Conservation (phyloP, 805 yeast genomes). For the Lachancea waltii region DNA sequence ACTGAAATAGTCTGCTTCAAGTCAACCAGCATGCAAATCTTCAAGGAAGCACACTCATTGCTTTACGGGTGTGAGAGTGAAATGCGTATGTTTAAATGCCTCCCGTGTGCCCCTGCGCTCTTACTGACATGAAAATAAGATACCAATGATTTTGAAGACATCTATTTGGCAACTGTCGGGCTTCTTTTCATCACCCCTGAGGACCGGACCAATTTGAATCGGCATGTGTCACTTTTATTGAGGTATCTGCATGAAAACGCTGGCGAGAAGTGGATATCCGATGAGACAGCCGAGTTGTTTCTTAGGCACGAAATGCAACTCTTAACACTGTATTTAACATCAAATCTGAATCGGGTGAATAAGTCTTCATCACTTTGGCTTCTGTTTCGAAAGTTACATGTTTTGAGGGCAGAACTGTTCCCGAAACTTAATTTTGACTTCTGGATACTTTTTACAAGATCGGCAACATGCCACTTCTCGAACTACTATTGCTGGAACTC, state of each 20-base stretch:
- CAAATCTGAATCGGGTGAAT: constrained; percentile 32
- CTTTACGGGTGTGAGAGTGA: constrained; percentile 7
- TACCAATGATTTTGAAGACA: constrained; percentile 3
- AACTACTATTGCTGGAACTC: constrained; percentile 39
- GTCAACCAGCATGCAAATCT: constrained; percentile 24
- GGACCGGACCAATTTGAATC: constrained; percentile 30
- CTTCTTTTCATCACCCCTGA: constrained; percentile 34
- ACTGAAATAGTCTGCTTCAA: constrained; percentile 35
- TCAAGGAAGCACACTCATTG: constrained; percentile 30
- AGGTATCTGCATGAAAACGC: background rate
- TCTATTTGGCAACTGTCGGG: constrained; percentile 30
- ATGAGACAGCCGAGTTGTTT: constrained; percentile 9
- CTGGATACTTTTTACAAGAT: constrained; percentile 17
- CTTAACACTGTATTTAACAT: constrained; percentile 26
- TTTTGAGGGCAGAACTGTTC: constrained; percentile 5
- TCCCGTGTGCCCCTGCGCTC: background rate
- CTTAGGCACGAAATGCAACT: constrained; percentile 15
- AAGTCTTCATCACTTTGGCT: constrained; percentile 38
- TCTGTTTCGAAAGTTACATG: constrained; percentile 28
- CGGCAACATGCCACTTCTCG: constrained; percentile 32
- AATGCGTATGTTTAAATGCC: constrained; percentile 7
- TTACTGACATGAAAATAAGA: background rate
- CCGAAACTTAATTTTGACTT: constrained; percentile 9
- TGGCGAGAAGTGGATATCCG: background rate
- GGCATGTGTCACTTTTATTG: constrained; percentile 20